Conservation (phyloP, 352 stramenopile species). For the Pythium oligandrum region DNA sequence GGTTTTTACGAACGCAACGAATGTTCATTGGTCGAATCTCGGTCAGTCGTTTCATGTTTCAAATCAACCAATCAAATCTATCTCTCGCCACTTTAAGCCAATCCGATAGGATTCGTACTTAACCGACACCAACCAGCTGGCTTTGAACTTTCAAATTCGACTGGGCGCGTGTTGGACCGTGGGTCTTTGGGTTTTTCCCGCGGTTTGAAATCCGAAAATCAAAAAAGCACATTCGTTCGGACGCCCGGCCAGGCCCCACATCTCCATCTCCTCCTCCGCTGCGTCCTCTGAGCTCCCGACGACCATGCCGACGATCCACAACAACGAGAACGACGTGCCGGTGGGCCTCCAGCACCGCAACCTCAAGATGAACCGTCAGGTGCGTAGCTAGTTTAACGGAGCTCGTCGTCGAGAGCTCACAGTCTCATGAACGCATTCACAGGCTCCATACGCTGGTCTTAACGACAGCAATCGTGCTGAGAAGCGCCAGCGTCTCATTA, state of each 20-base stretch:
- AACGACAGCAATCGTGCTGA: constrained; percentile 39
- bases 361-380: constrained; percentile 44
- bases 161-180: too few species aligned
- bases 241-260: neutral
- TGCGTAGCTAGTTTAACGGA: constrained; percentile 4
- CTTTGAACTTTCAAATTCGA: constrained; percentile 21
- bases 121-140: neutral
- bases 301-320: constrained; percentile 34
- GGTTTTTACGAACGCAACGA: constrained; percentile 22
- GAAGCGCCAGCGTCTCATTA: constrained; percentile 53
- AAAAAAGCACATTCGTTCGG: neutral
- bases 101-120: constrained; percentile 10
- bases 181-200: neutral
- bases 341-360: constrained; percentile 28
- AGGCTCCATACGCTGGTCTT: constrained; percentile 22
- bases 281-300: constrained; percentile 10
- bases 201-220: constrained; percentile 22
- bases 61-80: constrained; percentile 12
- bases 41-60: constrained; percentile 8
- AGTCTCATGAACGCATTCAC: too few species aligned
- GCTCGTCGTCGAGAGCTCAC: too few species aligned
- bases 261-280: constrained; percentile 14
- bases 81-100: constrained; percentile 7
- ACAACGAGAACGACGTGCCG: constrained; percentile 76
- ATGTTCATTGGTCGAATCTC: constrained; percentile 33